These are phyloP conservation scores for Oryza longistaminata DNA, from an alignment of 176 grass and related monocot species.

Conservation along the genomic window DNA sequence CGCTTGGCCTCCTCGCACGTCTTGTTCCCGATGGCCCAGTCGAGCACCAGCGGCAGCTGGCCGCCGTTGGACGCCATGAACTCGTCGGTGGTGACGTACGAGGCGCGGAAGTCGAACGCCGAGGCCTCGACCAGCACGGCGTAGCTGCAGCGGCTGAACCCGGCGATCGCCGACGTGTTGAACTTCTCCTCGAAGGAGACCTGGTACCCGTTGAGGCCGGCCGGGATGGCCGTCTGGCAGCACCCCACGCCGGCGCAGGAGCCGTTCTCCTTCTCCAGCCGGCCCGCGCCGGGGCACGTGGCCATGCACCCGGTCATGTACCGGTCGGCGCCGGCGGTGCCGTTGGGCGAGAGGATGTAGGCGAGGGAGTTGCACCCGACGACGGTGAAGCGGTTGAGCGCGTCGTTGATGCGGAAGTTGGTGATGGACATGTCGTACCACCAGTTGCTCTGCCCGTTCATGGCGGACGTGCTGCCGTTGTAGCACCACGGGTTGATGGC, in stretches of 20 bases:
- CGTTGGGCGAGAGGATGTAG: conserved; percentile 39
- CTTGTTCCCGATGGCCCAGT: conserved; percentile 67
- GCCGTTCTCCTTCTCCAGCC: conserved; percentile 28
- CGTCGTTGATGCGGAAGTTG: conserved; percentile 59
- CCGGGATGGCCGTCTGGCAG: conserved; percentile 70
- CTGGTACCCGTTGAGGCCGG: conserved; percentile 38
- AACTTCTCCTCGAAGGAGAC: conserved; percentile 44
- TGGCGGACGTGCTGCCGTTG: conserved; percentile 31
- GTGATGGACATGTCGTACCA: conserved; percentile 50
- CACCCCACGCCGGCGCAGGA: conserved; percentile 72
- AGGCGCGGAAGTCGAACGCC: conserved; percentile 51
- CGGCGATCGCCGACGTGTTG: conserved; percentile 22
- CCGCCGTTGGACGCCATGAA: conserved; percentile 21
- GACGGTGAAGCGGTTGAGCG: conserved; percentile 62
- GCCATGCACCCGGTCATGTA: conserved; percentile 64
- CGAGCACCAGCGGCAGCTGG: conserved; percentile 52
- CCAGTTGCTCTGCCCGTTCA: conserved; percentile 25
- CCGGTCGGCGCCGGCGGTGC: background rate
- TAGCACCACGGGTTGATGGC: conserved; percentile 47
- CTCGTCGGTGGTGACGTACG: conserved; percentile 49
- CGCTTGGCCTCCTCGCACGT: conserved; percentile 45
- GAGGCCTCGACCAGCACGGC: conserved; percentile 59
- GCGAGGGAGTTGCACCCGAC: conserved; percentile 71
- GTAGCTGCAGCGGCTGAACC: conserved; percentile 52
- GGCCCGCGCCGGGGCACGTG: conserved; percentile 31